These are phyloP conservation scores for Prunus yedoensis DNA, from an alignment of 331 rosid species.

Conservation along the genomic window DNA sequence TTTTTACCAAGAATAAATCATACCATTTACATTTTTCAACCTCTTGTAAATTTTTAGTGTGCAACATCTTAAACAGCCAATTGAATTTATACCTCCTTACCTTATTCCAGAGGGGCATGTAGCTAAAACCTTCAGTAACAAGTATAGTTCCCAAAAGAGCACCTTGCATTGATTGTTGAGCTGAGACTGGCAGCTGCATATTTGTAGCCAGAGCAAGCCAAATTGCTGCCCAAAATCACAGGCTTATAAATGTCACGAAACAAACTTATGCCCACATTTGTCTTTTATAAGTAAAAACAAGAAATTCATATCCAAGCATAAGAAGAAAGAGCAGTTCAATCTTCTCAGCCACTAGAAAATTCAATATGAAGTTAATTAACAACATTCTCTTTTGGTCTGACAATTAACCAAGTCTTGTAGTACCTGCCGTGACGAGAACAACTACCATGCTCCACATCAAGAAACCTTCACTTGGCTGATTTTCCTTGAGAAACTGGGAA, in stretches of 20 bases:
- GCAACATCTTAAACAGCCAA: neutral
- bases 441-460: conserved; percentile 35
- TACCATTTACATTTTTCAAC: neutral
- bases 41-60: neutral
- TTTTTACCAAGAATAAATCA: neutral
- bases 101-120: conserved; percentile 31
- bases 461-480: conserved; percentile 28
- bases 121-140: conserved; percentile 30
- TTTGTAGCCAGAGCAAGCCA: conserved; percentile 32
- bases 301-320: neutral
- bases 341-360: too few species aligned
- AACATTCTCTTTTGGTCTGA: neutral
- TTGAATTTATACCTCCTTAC: conserved; percentile 4
- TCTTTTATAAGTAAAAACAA: neutral
- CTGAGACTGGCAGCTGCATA: conserved; percentile 23
- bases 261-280: neutral
- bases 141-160: conserved; percentile 29
- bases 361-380: neutral
- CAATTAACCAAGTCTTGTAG: neutral
- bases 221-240: conserved; percentile 14
- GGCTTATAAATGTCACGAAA: neutral
- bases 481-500: conserved; percentile 28
- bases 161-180: conserved; percentile 31
- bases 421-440: conserved; percentile 31
- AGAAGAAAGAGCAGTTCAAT: neutral